Evolutionary conservation across 2,329 filamentous ascomycete genomes (phyloP).

Genomic region (Fusarium falciforme): DNA sequence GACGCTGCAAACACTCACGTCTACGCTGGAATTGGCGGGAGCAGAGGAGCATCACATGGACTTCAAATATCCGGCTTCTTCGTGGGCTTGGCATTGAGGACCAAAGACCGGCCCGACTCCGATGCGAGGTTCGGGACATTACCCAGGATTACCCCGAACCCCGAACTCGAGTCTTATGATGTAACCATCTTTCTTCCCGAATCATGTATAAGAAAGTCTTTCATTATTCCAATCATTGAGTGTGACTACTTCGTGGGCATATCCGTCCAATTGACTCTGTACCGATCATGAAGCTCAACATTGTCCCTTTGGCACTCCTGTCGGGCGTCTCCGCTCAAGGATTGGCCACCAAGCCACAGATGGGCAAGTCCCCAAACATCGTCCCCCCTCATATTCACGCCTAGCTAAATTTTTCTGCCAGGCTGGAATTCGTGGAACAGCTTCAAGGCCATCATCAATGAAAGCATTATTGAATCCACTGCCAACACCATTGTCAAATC

Average conservation of each 20-base stretch:
- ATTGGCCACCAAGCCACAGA: neutral
- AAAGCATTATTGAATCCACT: neutral
- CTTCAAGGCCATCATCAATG: neutral
- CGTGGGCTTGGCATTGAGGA: neutral
- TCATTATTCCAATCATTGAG: neutral
- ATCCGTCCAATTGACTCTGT: neutral
- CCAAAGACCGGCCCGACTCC: neutral
- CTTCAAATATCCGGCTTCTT: neutral
- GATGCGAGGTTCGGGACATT: neutral
- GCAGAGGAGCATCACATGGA: neutral
- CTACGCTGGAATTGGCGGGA: too few relatives aligned
- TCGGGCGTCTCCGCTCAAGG: neutral
- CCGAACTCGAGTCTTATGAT: neutral
- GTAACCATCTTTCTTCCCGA: neutral
- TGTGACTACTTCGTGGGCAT: neutral
- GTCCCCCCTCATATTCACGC: accelerated
- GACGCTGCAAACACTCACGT: neutral
- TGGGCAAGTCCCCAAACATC: neutral
- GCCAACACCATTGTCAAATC: neutral
- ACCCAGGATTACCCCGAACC: neutral
- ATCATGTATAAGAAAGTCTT: neutral
- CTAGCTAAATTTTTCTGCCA: neutral
- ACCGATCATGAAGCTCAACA: neutral
- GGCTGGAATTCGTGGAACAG: constrained; percentile 2
- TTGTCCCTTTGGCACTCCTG: neutral